Evolutionary conservation across 371 early-diverging fungal genomes (phyloP), one percentile per base, ranked within the genome.

Genomic region (Encephalitozoon intestinalis): DNA sequence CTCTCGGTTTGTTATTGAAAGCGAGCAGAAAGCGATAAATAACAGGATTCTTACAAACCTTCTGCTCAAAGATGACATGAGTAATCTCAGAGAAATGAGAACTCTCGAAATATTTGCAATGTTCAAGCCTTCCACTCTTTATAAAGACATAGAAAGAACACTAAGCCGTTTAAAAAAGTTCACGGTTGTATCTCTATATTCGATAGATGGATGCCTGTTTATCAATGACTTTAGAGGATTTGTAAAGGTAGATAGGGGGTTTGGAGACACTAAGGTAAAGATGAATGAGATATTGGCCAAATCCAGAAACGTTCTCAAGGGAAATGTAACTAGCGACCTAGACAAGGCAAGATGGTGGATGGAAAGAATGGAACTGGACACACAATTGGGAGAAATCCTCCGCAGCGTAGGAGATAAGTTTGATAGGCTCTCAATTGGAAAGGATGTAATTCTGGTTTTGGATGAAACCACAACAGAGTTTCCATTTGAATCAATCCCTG

Each of bases 261-360:
- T 51, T n/a, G 39, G 4, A 21, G 54, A 39, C 54, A 43, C 67
- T n/a, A 67, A 75, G 23, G 41, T 30, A 12, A 31, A 58, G 66
- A 65, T 54, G 18, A 70, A 44, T n/a, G 28, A 40, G n/a, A 73
- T 79, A 43, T 31, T 71, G 1, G 40, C 18, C 11, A 50, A 34
- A 34, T 75, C 67, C 3, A 75, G 58, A 28, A 25, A 51, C 11
- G 72, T 70, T 52, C 26, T 75, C n/a, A 53, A 50, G 49, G 54
- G 49, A 30, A 77, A 77, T 30, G 63, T 51, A 37, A 15, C 26
- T 18, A 70, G 5, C 8, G 11, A 30, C 1, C 53, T 41, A 21
- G 53, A 67, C 25, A 69, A 65, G 68, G 63, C 34, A 49, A 74
- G 1, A 21, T 80, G 80, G 80, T 80, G 76, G 80, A 37, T 31